phyloP scores from a whole-genome alignment of 2,329 filamentous ascomycete genomes.

The Talaromyces islandicus region DNA sequence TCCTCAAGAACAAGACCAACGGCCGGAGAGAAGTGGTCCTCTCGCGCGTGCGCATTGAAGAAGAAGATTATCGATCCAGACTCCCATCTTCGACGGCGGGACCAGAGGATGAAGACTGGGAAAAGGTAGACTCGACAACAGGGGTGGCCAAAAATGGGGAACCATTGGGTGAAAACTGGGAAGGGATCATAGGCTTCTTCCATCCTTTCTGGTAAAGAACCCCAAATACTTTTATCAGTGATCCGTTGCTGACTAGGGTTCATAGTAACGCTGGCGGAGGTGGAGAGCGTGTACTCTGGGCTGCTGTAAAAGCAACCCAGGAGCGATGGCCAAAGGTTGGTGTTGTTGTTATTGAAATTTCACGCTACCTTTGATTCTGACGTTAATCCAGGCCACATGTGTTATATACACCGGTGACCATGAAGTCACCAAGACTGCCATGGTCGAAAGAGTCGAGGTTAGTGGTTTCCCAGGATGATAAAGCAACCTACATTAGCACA shows the following conservation, averaged over 20 bases:
- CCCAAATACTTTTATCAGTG: neutral
- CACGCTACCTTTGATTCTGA: neutral
- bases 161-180: constrained; percentile 57
- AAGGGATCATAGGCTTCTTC: constrained; percentile 89
- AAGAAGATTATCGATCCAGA: constrained; percentile 27
- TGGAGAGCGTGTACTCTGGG: constrained; percentile 93
- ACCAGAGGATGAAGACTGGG: constrained; percentile 60
- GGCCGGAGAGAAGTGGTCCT: constrained; percentile 54
- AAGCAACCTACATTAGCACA: neutral
- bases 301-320: constrained; percentile 86
- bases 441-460: constrained; percentile 71
- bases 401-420: constrained; percentile 95
- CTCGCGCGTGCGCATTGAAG: constrained; percentile 40
- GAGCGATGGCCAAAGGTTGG: constrained; percentile 66
- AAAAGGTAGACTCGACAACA: constrained; percentile 56
- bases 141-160: constrained; percentile 41
- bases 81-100: constrained; percentile 10
- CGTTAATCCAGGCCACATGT: constrained; percentile 57
- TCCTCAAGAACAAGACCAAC: constrained; percentile 58
- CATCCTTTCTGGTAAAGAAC: constrained; percentile 82
- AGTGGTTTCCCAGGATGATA: constrained; percentile 11
- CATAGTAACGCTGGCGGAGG: constrained; percentile 90
- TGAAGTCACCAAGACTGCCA: constrained; percentile 72
- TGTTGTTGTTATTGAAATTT: neutral
- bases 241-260: neutral